Conservation (phyloP, 768 basidiomycete species). For the Hemileccinum impolitum region DNA sequence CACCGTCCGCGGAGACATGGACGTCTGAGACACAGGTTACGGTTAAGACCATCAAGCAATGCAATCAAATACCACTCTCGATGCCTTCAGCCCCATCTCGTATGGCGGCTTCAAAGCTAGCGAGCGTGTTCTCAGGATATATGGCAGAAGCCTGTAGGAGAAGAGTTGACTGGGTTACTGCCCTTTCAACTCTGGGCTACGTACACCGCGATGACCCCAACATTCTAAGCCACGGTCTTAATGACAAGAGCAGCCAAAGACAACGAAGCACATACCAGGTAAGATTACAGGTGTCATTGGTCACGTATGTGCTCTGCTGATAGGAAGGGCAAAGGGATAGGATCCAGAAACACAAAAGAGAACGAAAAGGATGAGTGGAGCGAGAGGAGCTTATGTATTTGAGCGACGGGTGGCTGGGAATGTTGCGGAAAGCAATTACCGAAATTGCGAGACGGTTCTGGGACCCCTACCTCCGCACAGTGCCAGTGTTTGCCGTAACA, state of each 20-base stretch:
- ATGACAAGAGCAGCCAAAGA: neutral
- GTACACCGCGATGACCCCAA: slow-evolving; percentile 72
- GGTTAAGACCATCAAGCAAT: slow-evolving; percentile 35
- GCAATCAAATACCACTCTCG: slow-evolving; percentile 83
- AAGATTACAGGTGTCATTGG: slow-evolving; percentile 23
- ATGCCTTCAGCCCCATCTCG: slow-evolving; percentile 95
- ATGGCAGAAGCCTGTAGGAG: slow-evolving; percentile 72
- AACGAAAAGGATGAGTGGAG: neutral
- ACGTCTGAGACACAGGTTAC: slow-evolving; percentile 78
- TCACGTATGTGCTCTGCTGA: slow-evolving; percentile 4
- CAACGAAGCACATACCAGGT: slow-evolving; percentile 23
- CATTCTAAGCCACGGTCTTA: slow-evolving; percentile 49
- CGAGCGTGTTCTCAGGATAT: slow-evolving; percentile 92
- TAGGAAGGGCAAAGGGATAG: neutral
- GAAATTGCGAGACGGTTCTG: slow-evolving; percentile 1
- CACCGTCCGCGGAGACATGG: slow-evolving; percentile 84
- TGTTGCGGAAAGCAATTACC: slow-evolving; percentile 5
- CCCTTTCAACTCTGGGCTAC: slow-evolving; percentile 35
- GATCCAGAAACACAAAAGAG: neutral
- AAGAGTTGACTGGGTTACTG: slow-evolving; percentile 1
- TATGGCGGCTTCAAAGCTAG: slow-evolving; percentile 93
- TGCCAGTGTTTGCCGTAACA: slow-evolving; percentile 14
- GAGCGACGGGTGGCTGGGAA: slow-evolving; percentile 22
- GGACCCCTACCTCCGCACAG: neutral
- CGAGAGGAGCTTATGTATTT: slow-evolving; percentile 23